Conservation (phyloP, 768 basidiomycete species). For the Inosperma sp. region DNA sequence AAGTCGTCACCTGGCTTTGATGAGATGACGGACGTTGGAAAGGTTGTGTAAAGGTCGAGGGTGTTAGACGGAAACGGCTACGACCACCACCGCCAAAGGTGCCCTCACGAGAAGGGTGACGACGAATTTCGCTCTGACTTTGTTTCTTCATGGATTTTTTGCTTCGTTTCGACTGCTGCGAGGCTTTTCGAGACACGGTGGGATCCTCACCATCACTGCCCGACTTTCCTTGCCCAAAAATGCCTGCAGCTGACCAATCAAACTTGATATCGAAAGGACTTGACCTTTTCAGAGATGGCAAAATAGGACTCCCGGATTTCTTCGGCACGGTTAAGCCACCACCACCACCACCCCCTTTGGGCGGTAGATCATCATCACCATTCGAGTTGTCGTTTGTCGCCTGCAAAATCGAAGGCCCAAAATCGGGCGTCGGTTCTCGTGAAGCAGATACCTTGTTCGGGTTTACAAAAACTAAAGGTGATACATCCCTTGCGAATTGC, state of each 20-base stretch:
- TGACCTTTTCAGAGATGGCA: conserved; percentile 14
- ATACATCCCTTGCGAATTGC: background rate
- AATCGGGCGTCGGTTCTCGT: too few relatives aligned
- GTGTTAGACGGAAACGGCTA: conserved; percentile 21
- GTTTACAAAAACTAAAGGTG: too few relatives aligned
- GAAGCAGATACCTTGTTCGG: too few relatives aligned
- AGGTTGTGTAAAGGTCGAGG: conserved; percentile 12
- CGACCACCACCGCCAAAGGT: conserved; percentile 19
- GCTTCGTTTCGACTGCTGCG: conserved; percentile 7
- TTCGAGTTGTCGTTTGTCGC: background rate
- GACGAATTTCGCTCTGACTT: background rate
- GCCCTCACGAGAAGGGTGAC: conserved; percentile 10
- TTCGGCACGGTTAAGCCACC: too few relatives aligned
- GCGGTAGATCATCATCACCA: background rate
- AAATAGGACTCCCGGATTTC: background rate
- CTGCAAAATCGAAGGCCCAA: background rate
- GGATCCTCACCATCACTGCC: too few relatives aligned
- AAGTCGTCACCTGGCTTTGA: conserved; percentile 13
- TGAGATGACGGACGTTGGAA: conserved; percentile 6
- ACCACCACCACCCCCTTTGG: too few relatives aligned
- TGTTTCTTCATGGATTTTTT: background rate
- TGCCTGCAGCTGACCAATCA: conserved; percentile 16
- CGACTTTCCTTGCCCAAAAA: too few relatives aligned
- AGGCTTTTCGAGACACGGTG: conserved; percentile 7
- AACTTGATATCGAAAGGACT: conserved; percentile 49